Evolutionary conservation across 441 rosid genomes (phyloP).

Genomic region (Francoa sonchifolia): DNA sequence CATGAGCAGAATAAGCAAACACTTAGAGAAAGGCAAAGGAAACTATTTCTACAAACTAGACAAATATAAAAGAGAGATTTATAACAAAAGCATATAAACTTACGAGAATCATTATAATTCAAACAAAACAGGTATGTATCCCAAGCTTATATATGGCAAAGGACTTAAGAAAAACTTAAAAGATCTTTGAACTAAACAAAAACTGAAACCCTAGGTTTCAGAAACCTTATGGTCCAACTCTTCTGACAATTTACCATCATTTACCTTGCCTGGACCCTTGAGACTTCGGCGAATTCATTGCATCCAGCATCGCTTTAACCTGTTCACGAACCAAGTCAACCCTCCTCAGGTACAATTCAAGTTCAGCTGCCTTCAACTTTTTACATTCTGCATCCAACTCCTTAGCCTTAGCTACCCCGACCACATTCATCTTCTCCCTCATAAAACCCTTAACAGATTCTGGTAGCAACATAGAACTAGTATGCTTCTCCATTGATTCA

Average conservation of each 20-base stretch:
- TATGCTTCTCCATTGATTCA: constrained; percentile 7
- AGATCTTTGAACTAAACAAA: not conserved
- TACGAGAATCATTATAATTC: too few relatives aligned
- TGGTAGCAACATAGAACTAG: too few relatives aligned
- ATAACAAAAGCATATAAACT: too few relatives aligned
- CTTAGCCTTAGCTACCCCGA: constrained; percentile 9
- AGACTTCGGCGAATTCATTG: not conserved
- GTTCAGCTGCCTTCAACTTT: constrained; percentile 11
- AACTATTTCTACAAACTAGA: too few relatives aligned
- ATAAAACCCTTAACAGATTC: not conserved
- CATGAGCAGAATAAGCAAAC: too few relatives aligned
- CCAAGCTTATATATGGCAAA: too few relatives aligned
- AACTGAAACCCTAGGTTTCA: not conserved
- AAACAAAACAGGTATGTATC: not conserved
- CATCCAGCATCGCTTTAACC: constrained; percentile 14
- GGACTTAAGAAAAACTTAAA: not conserved
- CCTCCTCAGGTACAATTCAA: constrained; percentile 20
- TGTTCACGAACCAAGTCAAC: constrained; percentile 19
- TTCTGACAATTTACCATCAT: too few relatives aligned
- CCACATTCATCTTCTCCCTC: constrained; percentile 6
- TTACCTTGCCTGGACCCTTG: too few relatives aligned
- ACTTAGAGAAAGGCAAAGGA: too few relatives aligned
- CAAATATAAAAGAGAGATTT: too few relatives aligned
- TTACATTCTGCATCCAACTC: constrained; percentile 16
- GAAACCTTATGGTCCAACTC: too few relatives aligned